phyloP scores from a whole-genome alignment of 192 early-diverging fungal species.

The Backusella australiensis region DNA sequence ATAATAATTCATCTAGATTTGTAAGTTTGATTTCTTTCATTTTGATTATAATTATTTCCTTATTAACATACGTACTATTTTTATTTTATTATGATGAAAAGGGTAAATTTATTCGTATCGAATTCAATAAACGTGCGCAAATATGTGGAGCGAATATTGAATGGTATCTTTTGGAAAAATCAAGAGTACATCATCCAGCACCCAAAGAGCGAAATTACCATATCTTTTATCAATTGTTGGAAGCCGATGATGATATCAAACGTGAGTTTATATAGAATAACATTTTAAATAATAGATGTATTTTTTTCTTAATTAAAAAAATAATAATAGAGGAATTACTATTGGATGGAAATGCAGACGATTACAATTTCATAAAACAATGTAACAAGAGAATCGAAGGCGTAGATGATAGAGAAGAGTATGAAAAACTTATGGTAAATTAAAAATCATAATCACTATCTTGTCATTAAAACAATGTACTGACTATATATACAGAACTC shows the following conservation, averaged over 20 bases:
- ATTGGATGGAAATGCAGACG: constrained; percentile 6
- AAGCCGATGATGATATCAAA: constrained; percentile 73
- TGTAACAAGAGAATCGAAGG: constrained; percentile 90
- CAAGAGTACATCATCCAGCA: constrained; percentile 91
- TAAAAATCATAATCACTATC: background rate
- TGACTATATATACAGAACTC: constrained; percentile 57
- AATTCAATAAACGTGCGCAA: constrained; percentile 82
- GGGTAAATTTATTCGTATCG: constrained; percentile 99
- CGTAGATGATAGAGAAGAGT: constrained; percentile 88
- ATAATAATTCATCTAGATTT: constrained; percentile 99
- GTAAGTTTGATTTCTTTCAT: constrained; percentile 43
- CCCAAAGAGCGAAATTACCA: constrained; percentile 95
- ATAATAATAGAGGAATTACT: constrained; percentile 13
- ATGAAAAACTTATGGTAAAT: constrained; percentile 63
- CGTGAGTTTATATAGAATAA: constrained; percentile 36
- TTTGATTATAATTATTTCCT: background rate
- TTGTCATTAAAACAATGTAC: background rate
- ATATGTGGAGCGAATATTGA: constrained; percentile 97
- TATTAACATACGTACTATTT: background rate
- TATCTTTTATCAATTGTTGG: constrained; percentile 97
- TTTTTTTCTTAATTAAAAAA: background rate
- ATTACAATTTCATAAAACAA: constrained; percentile 67
- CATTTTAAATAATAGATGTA: background rate
- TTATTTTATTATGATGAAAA: constrained; percentile 2
- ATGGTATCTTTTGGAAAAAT: constrained; percentile 97